Conservation (phyloP, 306 rosid genomes). For the Luffa aegyptiaca region DNA sequence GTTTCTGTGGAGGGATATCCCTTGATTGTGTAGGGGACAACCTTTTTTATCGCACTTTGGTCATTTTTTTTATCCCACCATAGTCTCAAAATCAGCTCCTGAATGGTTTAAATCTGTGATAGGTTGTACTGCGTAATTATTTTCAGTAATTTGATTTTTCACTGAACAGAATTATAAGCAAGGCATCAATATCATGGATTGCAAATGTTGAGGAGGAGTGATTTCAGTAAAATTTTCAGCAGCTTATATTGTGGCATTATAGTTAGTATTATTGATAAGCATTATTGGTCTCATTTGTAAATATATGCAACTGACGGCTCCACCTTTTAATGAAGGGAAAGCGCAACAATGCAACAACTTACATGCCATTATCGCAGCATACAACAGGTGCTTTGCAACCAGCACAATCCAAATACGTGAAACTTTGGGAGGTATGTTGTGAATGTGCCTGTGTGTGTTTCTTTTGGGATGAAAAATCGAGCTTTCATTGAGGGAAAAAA, state of each 20-base stretch:
- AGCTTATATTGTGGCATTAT: not conserved
- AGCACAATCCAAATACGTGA: constrained; percentile 79
- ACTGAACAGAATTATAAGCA: not conserved
- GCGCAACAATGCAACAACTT: constrained; percentile 57
- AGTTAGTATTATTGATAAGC: not conserved
- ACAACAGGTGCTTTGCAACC: constrained; percentile 55
- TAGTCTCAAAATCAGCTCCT: not conserved
- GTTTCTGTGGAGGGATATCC: no score
- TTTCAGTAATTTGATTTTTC: not conserved
- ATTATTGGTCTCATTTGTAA: not conserved
- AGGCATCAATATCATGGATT: not conserved
- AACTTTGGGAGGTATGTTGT: constrained; percentile 89
- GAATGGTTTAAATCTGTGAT: not conserved
- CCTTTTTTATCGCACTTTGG: not conserved
- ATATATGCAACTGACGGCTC: not conserved
- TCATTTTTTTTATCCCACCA: not conserved
- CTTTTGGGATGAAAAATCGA: no score
- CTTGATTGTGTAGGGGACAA: no score
- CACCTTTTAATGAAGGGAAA: constrained; percentile 53
- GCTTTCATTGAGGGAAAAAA: no score
- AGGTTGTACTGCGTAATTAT: not conserved
- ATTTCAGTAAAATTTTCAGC: not conserved
- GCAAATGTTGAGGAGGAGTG: not conserved
- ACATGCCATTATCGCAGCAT: constrained; percentile 62
- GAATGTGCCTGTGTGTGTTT: not conserved